Evolutionary conservation across 148 eudicot genomes (phyloP).

Genomic region (Suaeda aralocaspica): DNA sequence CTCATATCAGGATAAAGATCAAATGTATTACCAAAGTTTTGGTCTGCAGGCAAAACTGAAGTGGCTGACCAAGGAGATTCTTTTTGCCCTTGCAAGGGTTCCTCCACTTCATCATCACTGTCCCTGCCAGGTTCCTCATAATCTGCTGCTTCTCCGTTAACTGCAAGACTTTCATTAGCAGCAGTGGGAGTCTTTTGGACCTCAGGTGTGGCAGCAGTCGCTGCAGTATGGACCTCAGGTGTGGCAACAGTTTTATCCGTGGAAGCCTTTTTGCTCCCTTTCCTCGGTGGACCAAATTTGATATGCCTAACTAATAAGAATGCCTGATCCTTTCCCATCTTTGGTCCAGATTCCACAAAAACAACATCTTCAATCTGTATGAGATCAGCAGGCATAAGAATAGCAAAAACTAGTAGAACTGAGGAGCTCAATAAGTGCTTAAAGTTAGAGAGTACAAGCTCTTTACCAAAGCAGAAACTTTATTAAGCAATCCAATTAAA

Average conservation of each 20-base stretch:
- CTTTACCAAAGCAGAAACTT: constrained; percentile 17
- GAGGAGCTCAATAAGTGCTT: background rate
- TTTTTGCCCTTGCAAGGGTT: constrained; percentile 14
- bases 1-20: constrained; percentile 17
- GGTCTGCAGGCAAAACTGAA: constrained; percentile 17
- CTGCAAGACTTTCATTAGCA: constrained; percentile 5
- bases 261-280: constrained; percentile 46
- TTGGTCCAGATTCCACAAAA: constrained; percentile 60
- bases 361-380: constrained; percentile 66
- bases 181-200: constrained; percentile 11
- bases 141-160: constrained; percentile 12
- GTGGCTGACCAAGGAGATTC: constrained; percentile 22
- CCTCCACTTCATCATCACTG: constrained; percentile 23
- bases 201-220: constrained; percentile 14
- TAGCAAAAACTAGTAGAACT: background rate
- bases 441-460: constrained; percentile 4
- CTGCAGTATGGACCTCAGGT: constrained; percentile 16
- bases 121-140: constrained; percentile 28
- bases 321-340: constrained; percentile 49
- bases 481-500: background rate
- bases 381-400: constrained; percentile 1
- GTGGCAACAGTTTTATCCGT: constrained; percentile 17
- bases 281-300: constrained; percentile 69
- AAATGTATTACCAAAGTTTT: constrained; percentile 22
- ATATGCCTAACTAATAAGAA: constrained; percentile 56